Percentiles rank a stretch among this genome's conserved stretches.
Evolutionary conservation across 1,139 yeast species (phyloP).

Genomic region (Yamadazyma aaseri): DNA sequence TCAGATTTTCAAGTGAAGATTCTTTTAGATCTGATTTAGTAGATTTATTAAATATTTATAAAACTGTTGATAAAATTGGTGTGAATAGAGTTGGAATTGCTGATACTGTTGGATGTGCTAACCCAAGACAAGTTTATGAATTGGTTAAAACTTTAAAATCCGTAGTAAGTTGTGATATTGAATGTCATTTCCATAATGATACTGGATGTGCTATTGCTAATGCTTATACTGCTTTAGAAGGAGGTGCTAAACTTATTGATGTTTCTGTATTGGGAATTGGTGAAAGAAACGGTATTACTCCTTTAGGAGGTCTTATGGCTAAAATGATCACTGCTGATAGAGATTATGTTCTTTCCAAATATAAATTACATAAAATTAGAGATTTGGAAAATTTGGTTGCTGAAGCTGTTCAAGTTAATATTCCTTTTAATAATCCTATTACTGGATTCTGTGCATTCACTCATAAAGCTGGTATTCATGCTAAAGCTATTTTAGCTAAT

Average conservation of each 20-base stretch:
- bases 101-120: slow-evolving; percentile 62
- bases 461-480: slow-evolving; percentile 63
- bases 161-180: slow-evolving; percentile 57
- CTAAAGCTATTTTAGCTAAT: slow-evolving; percentile 59
- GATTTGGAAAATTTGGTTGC: slow-evolving; percentile 58
- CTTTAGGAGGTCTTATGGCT: slow-evolving; percentile 62
- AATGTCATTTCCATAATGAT: slow-evolving; percentile 61
- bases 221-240: slow-evolving; percentile 60
- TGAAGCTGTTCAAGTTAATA: slow-evolving; percentile 55
- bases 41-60: slow-evolving; percentile 54
- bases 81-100: slow-evolving; percentile 62
- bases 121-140: slow-evolving; percentile 60
- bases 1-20: slow-evolving; percentile 57
- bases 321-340: slow-evolving; percentile 62
- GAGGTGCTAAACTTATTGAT: slow-evolving; percentile 59
- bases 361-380: slow-evolving; percentile 53
- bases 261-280: slow-evolving; percentile 60
- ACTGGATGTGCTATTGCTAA: slow-evolving; percentile 64
- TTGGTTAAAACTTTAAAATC: slow-evolving; percentile 57
- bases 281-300: slow-evolving; percentile 61
- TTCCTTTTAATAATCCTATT: slow-evolving; percentile 60
- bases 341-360: slow-evolving; percentile 55
- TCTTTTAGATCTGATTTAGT: slow-evolving; percentile 59
- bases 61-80: slow-evolving; percentile 58
- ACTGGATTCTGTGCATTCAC: slow-evolving; percentile 65